Percentiles rank a stretch among this genome's conserved stretches.
Evolutionary conservation across 1,284 basidiomycete genomes (phyloP).

Genomic region (Xerocomus amazonicus): DNA sequence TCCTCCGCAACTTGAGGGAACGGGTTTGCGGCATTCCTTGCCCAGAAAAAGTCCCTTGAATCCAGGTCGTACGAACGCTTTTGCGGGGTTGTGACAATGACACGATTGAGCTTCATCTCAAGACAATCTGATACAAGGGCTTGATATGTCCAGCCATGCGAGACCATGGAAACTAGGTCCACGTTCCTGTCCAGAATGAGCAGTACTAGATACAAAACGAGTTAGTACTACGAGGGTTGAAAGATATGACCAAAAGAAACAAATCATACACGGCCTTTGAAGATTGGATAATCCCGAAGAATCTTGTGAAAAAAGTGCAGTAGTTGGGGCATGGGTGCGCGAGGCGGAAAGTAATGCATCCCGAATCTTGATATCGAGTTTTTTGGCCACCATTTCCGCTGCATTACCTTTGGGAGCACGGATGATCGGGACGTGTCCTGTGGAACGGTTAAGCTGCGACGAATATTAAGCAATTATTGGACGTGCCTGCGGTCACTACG

Average conservation of each 20-base stretch:
- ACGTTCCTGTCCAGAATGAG: constrained; percentile 94
- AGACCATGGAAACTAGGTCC: constrained; percentile 92
- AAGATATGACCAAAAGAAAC: not conserved
- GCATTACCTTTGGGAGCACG: constrained; percentile 94
- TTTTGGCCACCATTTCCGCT: constrained; percentile 97
- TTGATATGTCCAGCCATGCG: constrained; percentile 99
- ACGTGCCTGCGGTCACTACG: constrained; percentile 83
- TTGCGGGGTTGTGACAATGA: constrained; percentile 71
- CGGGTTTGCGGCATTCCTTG: constrained; percentile 91
- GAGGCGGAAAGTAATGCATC: constrained; percentile 87
- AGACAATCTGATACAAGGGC: constrained; percentile 97
- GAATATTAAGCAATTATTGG: constrained; percentile 2
- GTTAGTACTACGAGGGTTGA: constrained; percentile 11
- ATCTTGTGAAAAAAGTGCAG: constrained; percentile 70
- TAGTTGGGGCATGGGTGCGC: constrained; percentile 50
- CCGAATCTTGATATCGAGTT: constrained; percentile 88
- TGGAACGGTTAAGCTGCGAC: not conserved
- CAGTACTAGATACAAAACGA: constrained; percentile 57
- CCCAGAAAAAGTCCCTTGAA: constrained; percentile 99
- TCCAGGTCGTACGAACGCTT: constrained; percentile 96
- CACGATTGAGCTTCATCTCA: constrained; percentile 95
- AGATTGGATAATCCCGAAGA: constrained; percentile 68
- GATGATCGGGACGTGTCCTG: constrained; percentile 92
- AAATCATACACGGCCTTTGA: constrained; percentile 74
- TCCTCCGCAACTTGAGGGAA: constrained; percentile 99